Evolutionary conservation across 2,329 filamentous ascomycete genomes (phyloP).

Genomic region (Epicoccum sorghinum): DNA sequence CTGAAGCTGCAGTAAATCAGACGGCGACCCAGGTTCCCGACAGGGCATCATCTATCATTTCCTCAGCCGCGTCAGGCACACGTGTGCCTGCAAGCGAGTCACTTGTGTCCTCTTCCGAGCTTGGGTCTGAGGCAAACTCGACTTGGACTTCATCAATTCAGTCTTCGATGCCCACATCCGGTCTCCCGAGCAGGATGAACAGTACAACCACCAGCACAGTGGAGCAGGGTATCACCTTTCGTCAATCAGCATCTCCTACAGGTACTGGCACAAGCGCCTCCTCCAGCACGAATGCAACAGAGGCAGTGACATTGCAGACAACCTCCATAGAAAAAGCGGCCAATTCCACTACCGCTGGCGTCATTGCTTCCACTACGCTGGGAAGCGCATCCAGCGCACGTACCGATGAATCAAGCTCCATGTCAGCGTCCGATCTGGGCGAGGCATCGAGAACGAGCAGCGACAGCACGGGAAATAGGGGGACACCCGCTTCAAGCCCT

Average conservation of each 20-base stretch:
- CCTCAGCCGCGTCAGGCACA: not conserved
- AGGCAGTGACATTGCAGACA: conserved; percentile 3
- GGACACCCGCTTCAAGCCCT: not conserved
- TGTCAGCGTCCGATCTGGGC: not conserved
- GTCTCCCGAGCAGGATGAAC: not conserved
- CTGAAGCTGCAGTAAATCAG: not conserved
- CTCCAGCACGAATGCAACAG: not conserved
- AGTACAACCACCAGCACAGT: not conserved
- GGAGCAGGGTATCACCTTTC: conserved; percentile 9
- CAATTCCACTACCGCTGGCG: conserved; percentile 1
- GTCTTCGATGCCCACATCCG: not conserved
- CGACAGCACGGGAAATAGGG: not conserved
- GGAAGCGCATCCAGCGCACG: not conserved
- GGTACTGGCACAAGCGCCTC: not conserved
- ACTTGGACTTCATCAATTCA: not conserved
- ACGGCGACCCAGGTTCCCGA: not conserved
- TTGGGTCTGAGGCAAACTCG: not conserved
- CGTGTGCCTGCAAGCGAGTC: conserved; percentile 8
- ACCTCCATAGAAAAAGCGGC: not conserved
- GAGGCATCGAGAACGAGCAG: not conserved
- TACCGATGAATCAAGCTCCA: not conserved
- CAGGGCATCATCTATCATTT: not conserved
- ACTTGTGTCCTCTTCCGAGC: not conserved
- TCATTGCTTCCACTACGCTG: not conserved
- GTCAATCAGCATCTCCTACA: conserved; percentile 4